Percentiles rank a stretch among this genome's conserved stretches.
These are phyloP conservation scores for Herpotrichia juniperi DNA, from an alignment of 2,329 filamentous ascomycete genomes.

Conservation along the genomic window DNA sequence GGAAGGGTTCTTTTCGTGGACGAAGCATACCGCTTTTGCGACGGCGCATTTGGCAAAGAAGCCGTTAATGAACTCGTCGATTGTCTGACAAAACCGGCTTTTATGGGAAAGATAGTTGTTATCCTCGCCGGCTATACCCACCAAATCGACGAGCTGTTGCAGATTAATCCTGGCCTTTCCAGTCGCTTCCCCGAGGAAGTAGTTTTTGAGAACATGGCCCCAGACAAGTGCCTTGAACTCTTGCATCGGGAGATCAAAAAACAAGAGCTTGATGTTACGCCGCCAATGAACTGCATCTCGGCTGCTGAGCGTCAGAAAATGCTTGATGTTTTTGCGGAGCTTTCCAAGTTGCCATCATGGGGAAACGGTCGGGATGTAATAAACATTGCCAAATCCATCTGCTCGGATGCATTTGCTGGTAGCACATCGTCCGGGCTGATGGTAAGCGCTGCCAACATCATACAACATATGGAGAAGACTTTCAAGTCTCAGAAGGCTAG, in stretches of 20 bases:
- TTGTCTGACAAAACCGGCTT: conserved; percentile 61
- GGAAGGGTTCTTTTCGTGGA: conserved; percentile 75
- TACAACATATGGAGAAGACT: no score
- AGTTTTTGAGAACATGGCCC: conserved; percentile 55
- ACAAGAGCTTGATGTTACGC: no score
- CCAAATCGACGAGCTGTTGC: conserved; percentile 69
- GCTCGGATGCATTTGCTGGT: no score
- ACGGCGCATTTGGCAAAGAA: conserved; percentile 63
- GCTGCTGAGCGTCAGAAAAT: not conserved
- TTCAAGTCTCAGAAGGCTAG: no score
- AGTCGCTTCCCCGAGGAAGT: conserved; percentile 70
- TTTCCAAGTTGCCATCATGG: no score
- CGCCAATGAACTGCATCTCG: conserved; percentile 35
- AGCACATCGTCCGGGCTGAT: no score
- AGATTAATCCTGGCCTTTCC: conserved; percentile 66
- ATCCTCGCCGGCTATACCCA: conserved; percentile 73
- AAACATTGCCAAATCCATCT: no score
- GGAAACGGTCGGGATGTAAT: no score
- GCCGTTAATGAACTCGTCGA: conserved; percentile 61
- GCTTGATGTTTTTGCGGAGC: no score
- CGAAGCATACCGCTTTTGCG: conserved; percentile 70
- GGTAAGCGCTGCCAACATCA: no score
- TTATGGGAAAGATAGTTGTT: conserved; percentile 65
- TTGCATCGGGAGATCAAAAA: no score
- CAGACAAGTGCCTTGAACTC: conserved; percentile 38